Evolutionary conservation across 2,329 filamentous ascomycete species (phyloP).

Genomic region (Trichoderma arundinaceum): DNA sequence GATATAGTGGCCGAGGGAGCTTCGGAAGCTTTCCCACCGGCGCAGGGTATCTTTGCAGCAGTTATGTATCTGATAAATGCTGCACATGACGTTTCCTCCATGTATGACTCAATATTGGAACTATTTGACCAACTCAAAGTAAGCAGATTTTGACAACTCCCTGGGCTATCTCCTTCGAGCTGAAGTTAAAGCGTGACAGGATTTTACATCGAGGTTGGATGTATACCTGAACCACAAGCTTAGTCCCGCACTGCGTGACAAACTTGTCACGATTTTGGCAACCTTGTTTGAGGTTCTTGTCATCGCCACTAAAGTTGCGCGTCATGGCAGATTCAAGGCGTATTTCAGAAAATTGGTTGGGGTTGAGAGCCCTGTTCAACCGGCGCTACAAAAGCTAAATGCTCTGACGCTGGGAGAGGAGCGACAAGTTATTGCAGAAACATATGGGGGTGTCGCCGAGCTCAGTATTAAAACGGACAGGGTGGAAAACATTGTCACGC

Average conservation of each 20-base stretch:
- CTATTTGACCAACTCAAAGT: constrained; percentile 51
- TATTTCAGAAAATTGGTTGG: constrained; percentile 50
- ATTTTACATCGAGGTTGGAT: constrained; percentile 51
- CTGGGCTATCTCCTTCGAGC: background rate
- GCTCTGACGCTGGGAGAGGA: constrained; percentile 51
- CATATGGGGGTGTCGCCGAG: constrained; percentile 46
- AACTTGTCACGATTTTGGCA: constrained; percentile 51
- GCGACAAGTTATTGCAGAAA: constrained; percentile 52
- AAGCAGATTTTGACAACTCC: constrained; percentile 2
- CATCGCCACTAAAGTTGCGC: constrained; percentile 50
- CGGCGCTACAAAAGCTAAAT: constrained; percentile 48
- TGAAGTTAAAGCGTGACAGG: constrained; percentile 37
- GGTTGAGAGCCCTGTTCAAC: constrained; percentile 48
- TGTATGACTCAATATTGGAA: constrained; percentile 53
- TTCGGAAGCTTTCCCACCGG: constrained; percentile 49
- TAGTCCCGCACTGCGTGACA: constrained; percentile 46
- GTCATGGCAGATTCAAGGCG: constrained; percentile 49
- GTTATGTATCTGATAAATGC: constrained; percentile 52
- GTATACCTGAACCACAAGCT: constrained; percentile 50
- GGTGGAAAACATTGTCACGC: constrained; percentile 43
- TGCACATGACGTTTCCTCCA: constrained; percentile 51
- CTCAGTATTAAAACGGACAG: constrained; percentile 47
- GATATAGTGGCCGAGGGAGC: constrained; percentile 47
- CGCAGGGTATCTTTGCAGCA: constrained; percentile 50
- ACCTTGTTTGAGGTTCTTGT: constrained; percentile 54